phyloP scores from a whole-genome alignment of 2,329 filamentous ascomycete genomes.

The Dendryphion nanum region DNA sequence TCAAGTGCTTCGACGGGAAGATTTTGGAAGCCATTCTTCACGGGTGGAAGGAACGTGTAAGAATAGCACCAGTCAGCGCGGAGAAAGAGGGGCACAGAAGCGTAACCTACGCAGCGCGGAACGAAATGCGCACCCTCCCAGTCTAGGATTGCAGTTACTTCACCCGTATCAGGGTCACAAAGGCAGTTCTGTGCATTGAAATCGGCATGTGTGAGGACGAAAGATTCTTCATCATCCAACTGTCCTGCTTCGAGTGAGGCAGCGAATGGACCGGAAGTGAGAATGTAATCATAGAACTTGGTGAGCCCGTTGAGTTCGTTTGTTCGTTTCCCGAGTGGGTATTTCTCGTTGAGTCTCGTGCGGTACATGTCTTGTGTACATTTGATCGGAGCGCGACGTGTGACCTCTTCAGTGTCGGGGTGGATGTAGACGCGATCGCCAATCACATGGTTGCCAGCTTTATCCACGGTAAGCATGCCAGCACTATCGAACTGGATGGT shows the following conservation, averaged over 20 bases:
- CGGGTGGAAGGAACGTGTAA: background rate
- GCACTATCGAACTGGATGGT: background rate
- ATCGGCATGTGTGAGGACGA: slow-evolving; percentile 17
- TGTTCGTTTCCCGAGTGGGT: background rate
- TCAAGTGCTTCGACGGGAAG: background rate
- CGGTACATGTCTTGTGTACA: background rate
- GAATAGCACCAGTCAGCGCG: slow-evolving; percentile 4
- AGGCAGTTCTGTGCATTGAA: slow-evolving; percentile 24
- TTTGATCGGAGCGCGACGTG: background rate
- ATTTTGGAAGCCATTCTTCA: background rate
- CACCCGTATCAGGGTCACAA: slow-evolving; percentile 8
- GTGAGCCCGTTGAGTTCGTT: background rate
- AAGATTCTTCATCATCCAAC: slow-evolving; percentile 14
- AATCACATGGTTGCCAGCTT: background rate
- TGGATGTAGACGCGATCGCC: background rate
- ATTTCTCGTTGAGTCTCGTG: background rate
- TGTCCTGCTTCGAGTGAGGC: too few relatives aligned
- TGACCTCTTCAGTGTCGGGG: background rate
- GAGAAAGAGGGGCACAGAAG: slow-evolving; percentile 11
- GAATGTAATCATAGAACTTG: background rate
- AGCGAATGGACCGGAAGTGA: background rate
- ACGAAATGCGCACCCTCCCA: slow-evolving; percentile 12
- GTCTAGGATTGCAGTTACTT: slow-evolving; percentile 20
- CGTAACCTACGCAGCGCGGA: slow-evolving; percentile 10
- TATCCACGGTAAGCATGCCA: background rate